Percentiles rank a stretch among this genome's conserved stretches.
phyloP scores from a whole-genome alignment of 208 protist species.

The Leishmania guyanensis region DNA sequence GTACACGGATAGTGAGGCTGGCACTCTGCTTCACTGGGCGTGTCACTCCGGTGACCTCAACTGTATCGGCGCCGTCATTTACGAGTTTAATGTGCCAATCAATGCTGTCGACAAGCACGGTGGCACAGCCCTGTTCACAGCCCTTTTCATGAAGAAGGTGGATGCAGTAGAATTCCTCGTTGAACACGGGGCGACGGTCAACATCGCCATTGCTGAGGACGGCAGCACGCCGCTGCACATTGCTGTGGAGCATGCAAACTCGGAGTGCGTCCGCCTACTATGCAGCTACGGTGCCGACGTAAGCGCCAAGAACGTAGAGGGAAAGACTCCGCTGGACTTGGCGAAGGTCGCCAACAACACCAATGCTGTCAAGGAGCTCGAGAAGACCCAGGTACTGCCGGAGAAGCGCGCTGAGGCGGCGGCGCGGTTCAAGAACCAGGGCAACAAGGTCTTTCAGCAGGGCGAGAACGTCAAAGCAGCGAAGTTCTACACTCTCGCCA shows the following conservation, averaged over 20 bases:
- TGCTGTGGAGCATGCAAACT: conserved; percentile 76
- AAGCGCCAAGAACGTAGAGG: conserved; percentile 59
- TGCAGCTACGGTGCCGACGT: conserved; percentile 72
- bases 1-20: conserved; percentile 58
- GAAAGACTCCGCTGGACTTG: conserved; percentile 58
- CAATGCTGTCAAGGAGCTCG: conserved; percentile 66
- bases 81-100: conserved; percentile 80
- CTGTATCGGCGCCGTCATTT: conserved; percentile 75
- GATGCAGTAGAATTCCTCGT: conserved; percentile 86
- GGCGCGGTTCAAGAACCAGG: conserved; percentile 81
- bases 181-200: conserved; percentile 79
- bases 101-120: conserved; percentile 77
- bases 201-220: conserved; percentile 59
- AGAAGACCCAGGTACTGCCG: conserved; percentile 50
- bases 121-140: conserved; percentile 84
- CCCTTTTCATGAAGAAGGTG: conserved; percentile 81
- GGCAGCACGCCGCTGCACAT: conserved; percentile 86
- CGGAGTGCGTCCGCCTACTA: conserved; percentile 73
- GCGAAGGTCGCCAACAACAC: conserved; percentile 46
- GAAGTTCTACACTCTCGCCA: conserved; percentile 92
- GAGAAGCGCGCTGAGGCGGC: conserved; percentile 64
- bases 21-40: conserved; percentile 87
- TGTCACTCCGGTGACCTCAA: conserved; percentile 79
- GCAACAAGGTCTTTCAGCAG: conserved; percentile 87
- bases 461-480: conserved; percentile 91